Base-by-base conservation (phyloP, 768 basidiomycete species). In the Suillus sp. region DNA sequence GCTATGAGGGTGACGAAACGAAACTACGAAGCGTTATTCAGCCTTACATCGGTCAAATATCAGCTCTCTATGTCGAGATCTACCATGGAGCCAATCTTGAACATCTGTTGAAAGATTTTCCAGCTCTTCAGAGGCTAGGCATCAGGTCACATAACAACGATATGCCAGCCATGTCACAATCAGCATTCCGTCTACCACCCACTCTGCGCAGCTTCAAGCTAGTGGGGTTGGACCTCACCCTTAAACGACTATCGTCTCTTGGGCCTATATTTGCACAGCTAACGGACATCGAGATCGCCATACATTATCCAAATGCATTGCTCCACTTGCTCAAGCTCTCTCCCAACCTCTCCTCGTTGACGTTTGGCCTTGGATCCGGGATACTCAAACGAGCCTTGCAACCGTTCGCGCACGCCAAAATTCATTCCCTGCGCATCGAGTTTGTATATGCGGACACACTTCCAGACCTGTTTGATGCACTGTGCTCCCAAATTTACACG, bases 61-160 rank as follows among this genome's bases (percentile, higher is more conserved):
- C 40, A 13, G 16, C 27, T 34, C 53, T 54, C 25, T 54, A 59
- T 6, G 30, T 72, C 63, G 61, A 25, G 3, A 2, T 25, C 14
- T 66, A 64, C 37, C 61, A 62, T 42, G 67, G 66, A 2, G 63
- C 43, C 4, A 64, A 59, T 18, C 62, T 60, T 1, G 64, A 66
- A 4, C 20, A 66, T 30, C 20, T 72, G 47, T 66, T 72, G 55
- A 48, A 58, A 51, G 59, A 73, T 6, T n/a, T 66, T 0, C 71
- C 67, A 37, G 42, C 70, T 16, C 64, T 70, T 32, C 56, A 71
- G 42, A 53, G 71, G 34, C 70, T 72, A n/a, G 58, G 69, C 4
- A 56, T 66, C 30, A 64, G 34, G 13, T 1, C 34, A 14, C 2
- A 22, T 22, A 0, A 13, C 11, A 47, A 47, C 6, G 1, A 35